Percentiles rank a stretch among this genome's conserved stretches.
phyloP scores from a whole-genome alignment of 495 filamentous ascomycete genomes.

The Lasiosphaeriaceae sp. region DNA sequence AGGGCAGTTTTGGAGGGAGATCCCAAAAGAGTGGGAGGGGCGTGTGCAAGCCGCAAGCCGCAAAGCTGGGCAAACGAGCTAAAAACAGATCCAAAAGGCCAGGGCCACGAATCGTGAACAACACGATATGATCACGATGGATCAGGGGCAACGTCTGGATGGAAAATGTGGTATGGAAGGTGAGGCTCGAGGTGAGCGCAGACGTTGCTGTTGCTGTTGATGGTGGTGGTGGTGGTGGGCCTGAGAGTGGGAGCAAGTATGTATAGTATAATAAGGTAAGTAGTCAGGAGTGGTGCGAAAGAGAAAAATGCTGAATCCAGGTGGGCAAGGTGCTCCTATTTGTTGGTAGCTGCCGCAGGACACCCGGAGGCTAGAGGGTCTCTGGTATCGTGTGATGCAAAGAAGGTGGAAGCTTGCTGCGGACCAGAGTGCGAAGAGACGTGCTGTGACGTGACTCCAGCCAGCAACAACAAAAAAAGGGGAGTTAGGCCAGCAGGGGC shows the following conservation, averaged over 20 bases:
- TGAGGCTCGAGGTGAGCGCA: constrained; percentile 4
- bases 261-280: too few relatives aligned
- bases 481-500: constrained; percentile 1
- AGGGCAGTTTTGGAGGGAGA: constrained; percentile 1
- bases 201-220: constrained; percentile 1
- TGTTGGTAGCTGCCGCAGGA: constrained; percentile 15
- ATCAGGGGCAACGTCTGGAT: background rate
- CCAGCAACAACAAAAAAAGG: background rate
- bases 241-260: background rate
- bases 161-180: background rate
- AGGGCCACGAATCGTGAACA: constrained; percentile 6
- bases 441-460: background rate
- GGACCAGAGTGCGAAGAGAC: constrained; percentile 5
- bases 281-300: background rate
- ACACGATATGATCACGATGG: background rate
- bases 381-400: constrained; percentile 25
- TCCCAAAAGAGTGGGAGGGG: too few relatives aligned
- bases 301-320: background rate
- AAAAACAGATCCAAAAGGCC: constrained; percentile 22
- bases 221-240: constrained; percentile 1
- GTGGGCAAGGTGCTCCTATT: constrained; percentile 14
- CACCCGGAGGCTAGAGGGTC: constrained; percentile 14
- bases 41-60: constrained; percentile 6
- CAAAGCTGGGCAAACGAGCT: constrained; percentile 16
- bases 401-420: constrained; percentile 16